These are phyloP conservation scores for Solanum ossicruentum DNA, from an alignment of 257 asterid genomes.

Conservation along the genomic window DNA sequence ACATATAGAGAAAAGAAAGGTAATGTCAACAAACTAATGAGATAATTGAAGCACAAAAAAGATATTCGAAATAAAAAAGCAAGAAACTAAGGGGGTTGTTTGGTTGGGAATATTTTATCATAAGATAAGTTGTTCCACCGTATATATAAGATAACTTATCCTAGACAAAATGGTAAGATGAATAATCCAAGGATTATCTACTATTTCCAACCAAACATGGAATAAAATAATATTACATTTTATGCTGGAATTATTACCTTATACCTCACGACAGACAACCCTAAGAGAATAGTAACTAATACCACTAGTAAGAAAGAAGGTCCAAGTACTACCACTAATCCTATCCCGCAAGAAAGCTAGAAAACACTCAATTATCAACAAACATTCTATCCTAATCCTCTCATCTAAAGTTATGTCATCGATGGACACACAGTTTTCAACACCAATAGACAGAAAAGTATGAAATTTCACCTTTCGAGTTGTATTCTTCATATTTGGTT, in stretches of 20 bases:
- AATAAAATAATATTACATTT: too few species aligned
- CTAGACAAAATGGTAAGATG: too few species aligned
- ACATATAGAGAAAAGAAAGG: not conserved
- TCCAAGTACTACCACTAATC: not conserved
- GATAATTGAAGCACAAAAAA: not conserved
- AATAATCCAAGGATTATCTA: too few species aligned
- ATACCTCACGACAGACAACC: too few species aligned
- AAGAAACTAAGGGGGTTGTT: not conserved
- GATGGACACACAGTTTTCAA: not conserved
- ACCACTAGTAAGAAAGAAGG: not conserved
- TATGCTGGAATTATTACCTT: too few species aligned
- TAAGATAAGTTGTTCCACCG: too few species aligned
- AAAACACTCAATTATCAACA: not conserved
- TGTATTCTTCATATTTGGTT: slow-evolving; percentile 2
- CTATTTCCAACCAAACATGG: too few species aligned
- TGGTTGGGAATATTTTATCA: too few species aligned
- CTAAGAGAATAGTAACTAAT: not conserved
- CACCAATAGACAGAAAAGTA: not conserved
- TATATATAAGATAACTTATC: too few species aligned
- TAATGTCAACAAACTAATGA: not conserved
- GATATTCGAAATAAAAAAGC: not conserved
- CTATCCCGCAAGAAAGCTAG: not conserved
- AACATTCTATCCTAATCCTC: not conserved
- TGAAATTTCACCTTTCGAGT: slow-evolving; percentile 38
- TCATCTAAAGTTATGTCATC: too few species aligned